A percentile compares a stretch with the other conserved stretches of the same genome.
Evolutionary conservation across 2,329 filamentous ascomycete genomes (phyloP).

Genomic region (Arthrobotrys conoides): DNA sequence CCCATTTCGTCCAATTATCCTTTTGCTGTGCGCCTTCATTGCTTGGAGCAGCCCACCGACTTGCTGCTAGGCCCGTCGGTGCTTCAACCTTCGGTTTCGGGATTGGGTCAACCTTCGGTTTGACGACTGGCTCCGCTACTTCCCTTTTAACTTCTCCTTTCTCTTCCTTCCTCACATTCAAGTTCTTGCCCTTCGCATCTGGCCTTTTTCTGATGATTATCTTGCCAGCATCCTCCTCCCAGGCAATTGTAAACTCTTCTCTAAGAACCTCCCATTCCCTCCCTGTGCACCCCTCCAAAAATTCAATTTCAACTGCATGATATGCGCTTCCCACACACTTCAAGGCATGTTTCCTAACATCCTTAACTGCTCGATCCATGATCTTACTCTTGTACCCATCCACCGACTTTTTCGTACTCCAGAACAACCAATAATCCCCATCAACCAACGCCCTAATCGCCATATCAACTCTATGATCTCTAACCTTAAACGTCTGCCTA

Average conservation of each 20-base stretch:
- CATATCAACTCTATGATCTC: conserved; percentile 77
- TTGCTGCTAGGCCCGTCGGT: conserved; percentile 24
- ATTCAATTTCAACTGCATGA: conserved; percentile 77
- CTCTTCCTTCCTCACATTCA: conserved; percentile 44
- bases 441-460: conserved; percentile 80
- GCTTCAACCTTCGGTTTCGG: conserved; percentile 23
- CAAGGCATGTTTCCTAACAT: conserved; percentile 81
- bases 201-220: conserved; percentile 80
- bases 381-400: conserved; percentile 85
- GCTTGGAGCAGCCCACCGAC: conserved; percentile 45
- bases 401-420: conserved; percentile 77
- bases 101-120: neutral
- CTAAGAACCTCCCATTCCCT: conserved; percentile 80
- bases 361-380: conserved; percentile 83
- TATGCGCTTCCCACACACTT: conserved; percentile 91
- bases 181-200: conserved; percentile 66
- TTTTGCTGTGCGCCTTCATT: conserved; percentile 35
- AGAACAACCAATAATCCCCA: conserved; percentile 87
- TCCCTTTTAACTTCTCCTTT: conserved; percentile 32
- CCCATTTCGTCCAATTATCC: conserved; percentile 46
- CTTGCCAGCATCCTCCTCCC: conserved; percentile 80
- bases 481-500: conserved; percentile 74
- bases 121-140: neutral
- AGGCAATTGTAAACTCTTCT: conserved; percentile 81
- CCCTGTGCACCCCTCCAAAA: conserved; percentile 78